A percentile compares a stretch with the other conserved stretches of the same genome.
These are phyloP conservation scores for Psilocybe azurescens DNA, from an alignment of 768 basidiomycete genomes.

Conservation along the genomic window DNA sequence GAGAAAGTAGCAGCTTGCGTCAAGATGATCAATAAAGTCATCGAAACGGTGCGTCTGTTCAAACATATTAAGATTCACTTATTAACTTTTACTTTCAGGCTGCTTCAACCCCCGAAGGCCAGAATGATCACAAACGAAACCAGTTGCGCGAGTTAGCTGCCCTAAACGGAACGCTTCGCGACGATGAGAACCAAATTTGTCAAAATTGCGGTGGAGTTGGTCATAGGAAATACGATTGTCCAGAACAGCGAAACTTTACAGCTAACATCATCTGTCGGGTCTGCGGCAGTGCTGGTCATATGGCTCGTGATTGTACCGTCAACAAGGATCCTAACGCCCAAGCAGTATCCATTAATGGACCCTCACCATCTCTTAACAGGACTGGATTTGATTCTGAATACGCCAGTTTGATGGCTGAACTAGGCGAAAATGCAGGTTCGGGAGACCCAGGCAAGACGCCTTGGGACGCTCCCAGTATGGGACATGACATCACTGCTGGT, in stretches of 20 bases:
- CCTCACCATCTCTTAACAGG: constrained; percentile 60
- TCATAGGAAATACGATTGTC: constrained; percentile 99
- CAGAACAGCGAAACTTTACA: constrained; percentile 97
- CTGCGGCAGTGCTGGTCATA: constrained; percentile 97
- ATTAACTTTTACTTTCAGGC: constrained; percentile 58
- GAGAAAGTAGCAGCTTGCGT: constrained; percentile 94
- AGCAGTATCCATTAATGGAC: constrained; percentile 41
- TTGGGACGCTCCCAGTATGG: constrained; percentile 54
- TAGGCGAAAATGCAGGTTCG: constrained; percentile 80
- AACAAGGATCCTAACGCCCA: constrained; percentile 87
- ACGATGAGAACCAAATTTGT: constrained; percentile 99
- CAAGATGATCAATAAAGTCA: constrained; percentile 95
- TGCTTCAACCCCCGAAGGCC: constrained; percentile 97
- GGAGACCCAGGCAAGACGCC: constrained; percentile 58
- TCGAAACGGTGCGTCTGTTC: constrained; percentile 86
- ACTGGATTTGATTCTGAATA: constrained; percentile 98
- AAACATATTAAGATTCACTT: not conserved
- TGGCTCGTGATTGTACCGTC: constrained; percentile 97
- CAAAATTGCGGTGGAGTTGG: constrained; percentile 95
- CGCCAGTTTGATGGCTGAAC: constrained; percentile 95
- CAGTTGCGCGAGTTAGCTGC: constrained; percentile 98
- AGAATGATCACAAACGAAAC: constrained; percentile 99
- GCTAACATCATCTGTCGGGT: constrained; percentile 99
- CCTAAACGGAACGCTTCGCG: constrained; percentile 97
- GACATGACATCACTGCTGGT: constrained; percentile 73